A percentile compares a stretch with the other conserved stretches of the same genome.
phyloP scores from a whole-genome alignment of 2,329 filamentous ascomycete genomes.

The Chrysoporthe austroafricana region DNA sequence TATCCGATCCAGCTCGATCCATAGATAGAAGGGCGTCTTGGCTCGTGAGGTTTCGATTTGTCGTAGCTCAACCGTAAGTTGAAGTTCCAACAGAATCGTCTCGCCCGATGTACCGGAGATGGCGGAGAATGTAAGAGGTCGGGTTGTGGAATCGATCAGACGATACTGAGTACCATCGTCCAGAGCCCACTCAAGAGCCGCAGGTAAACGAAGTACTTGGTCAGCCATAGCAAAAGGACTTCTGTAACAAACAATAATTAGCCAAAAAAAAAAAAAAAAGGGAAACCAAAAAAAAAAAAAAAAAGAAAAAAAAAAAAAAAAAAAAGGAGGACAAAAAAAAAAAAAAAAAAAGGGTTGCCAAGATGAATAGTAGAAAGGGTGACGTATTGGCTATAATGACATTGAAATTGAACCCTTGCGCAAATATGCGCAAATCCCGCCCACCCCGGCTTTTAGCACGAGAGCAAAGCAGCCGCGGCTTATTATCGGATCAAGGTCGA shows the following conservation, averaged over 20 bases:
- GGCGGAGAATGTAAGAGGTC: not conserved
- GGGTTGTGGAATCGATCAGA: not conserved
- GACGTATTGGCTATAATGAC: not conserved
- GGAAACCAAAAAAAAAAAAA: no score
- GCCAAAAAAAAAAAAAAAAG: no score
- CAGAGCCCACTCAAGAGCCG: slow-evolving; percentile 1
- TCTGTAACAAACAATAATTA: not conserved
- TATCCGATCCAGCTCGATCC: not conserved
- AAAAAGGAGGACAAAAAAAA: no score
- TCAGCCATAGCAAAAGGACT: not conserved
- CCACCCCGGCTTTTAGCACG: not conserved
- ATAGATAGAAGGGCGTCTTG: not conserved
- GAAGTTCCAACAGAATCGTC: not conserved
- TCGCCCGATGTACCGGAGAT: not conserved
- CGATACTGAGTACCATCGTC: not conserved
- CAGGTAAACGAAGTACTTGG: not conserved
- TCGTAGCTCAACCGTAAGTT: not conserved
- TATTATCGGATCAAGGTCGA: not conserved
- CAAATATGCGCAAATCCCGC: not conserved
- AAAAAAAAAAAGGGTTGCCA: not conserved
- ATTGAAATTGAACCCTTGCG: not conserved
- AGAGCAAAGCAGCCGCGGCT: not conserved
- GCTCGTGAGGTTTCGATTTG: not conserved
- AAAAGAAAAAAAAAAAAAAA: no score
- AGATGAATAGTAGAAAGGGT: not conserved